Conservation (phyloP, 1,284 basidiomycete genomes). For the Lignosus rhinocerotis region DNA sequence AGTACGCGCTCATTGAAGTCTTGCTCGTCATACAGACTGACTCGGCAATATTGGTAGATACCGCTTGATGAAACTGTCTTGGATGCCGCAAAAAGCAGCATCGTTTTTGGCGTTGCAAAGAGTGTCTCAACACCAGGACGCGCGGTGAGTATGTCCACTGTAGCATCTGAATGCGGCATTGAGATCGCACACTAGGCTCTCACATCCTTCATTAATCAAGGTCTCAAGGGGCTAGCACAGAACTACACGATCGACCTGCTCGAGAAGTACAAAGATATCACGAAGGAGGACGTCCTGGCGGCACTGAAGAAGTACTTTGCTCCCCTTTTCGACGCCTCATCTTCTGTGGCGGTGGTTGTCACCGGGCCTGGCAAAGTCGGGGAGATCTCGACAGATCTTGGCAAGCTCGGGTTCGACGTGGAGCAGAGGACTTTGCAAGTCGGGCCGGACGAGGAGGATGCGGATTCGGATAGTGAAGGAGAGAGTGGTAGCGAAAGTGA, state of each 20-base stretch:
- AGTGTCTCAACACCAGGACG: slow-evolving; percentile 81
- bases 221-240: slow-evolving; percentile 77
- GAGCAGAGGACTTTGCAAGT: slow-evolving; percentile 71
- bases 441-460: slow-evolving; percentile 44
- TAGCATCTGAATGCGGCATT: not conserved
- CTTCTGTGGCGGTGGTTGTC: slow-evolving; percentile 82
- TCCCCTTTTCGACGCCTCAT: slow-evolving; percentile 81
- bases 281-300: slow-evolving; percentile 72
- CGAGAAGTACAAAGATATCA: slow-evolving; percentile 77
- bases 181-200: slow-evolving; percentile 53
- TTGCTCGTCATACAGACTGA: not conserved
- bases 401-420: slow-evolving; percentile 75
- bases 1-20: slow-evolving; percentile 47
- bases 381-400: slow-evolving; percentile 69
- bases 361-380: slow-evolving; percentile 82
- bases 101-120: slow-evolving; percentile 84
- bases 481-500: slow-evolving; percentile 37
- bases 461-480: slow-evolving; percentile 30
- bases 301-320: slow-evolving; percentile 79
- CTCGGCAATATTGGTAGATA: slow-evolving; percentile 49
- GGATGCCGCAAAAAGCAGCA: slow-evolving; percentile 90
- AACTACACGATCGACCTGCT: slow-evolving; percentile 76
- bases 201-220: slow-evolving; percentile 85
- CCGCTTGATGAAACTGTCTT: slow-evolving; percentile 81
- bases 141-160: slow-evolving; percentile 58